Evolutionary conservation across 2,329 filamentous ascomycete genomes (phyloP).

Genomic region (Fusarium acutatum): DNA sequence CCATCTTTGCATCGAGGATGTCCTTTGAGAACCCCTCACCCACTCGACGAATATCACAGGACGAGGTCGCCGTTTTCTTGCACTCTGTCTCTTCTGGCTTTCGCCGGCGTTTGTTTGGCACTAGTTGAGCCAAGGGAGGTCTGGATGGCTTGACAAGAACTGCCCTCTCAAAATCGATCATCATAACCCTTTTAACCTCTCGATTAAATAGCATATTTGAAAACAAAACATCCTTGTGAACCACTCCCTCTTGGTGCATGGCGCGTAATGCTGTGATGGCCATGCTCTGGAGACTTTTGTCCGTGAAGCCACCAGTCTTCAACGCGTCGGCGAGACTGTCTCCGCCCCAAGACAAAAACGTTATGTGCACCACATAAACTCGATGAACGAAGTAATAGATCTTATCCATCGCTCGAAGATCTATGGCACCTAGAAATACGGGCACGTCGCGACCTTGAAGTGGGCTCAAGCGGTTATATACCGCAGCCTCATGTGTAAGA

Average conservation of each 20-base stretch:
- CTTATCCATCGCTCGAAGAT: not conserved
- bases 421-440: not conserved
- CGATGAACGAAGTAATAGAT: not conserved
- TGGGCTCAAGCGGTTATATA: fast-evolving
- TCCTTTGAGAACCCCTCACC: not conserved
- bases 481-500: not conserved
- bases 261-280: fast-evolving
- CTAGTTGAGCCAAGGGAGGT: not conserved
- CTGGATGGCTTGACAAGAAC: fast-evolving
- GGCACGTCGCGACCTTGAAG: not conserved
- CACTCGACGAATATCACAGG: not conserved
- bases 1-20: fast-evolving
- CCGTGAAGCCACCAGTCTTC: fast-evolving
- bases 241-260: not conserved
- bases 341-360: not conserved
- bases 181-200: not conserved
- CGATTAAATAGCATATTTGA: not conserved
- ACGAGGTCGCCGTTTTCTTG: not conserved
- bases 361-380: not conserved
- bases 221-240: fast-evolving
- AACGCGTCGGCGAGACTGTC: not conserved
- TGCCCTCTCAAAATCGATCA: not conserved
- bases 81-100: fast-evolving
- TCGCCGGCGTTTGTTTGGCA: not conserved
- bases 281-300: fast-evolving